These are phyloP conservation scores for Stylonectria norvegica DNA, from an alignment of 2,329 filamentous ascomycete species.

Conservation along the genomic window DNA sequence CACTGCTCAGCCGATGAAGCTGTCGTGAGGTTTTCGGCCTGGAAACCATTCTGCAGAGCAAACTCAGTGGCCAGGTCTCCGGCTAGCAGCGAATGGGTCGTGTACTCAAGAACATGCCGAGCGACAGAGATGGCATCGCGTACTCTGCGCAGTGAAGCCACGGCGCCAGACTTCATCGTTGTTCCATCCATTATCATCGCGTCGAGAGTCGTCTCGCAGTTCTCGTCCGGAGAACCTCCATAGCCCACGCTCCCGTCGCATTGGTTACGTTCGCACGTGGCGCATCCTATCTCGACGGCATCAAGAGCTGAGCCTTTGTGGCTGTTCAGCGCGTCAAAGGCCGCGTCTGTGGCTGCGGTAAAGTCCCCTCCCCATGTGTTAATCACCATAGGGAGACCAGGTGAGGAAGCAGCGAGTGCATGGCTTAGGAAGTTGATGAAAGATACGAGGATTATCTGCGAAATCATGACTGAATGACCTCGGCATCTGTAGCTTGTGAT, in stretches of 20 bases:
- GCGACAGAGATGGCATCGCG: constrained; percentile 49
- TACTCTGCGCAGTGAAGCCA: constrained; percentile 49
- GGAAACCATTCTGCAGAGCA: constrained; percentile 50
- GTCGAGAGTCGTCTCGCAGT: constrained; percentile 56
- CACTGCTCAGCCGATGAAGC: constrained; percentile 39
- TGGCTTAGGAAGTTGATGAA: too few species aligned
- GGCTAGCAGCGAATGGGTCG: constrained; percentile 48
- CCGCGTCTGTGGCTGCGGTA: constrained; percentile 49
- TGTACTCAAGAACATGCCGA: constrained; percentile 48
- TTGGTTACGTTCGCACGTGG: constrained; percentile 48
- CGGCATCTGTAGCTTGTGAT: too few species aligned
- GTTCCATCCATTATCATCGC: constrained; percentile 57
- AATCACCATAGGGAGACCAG: constrained; percentile 47
- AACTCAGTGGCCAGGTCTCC: constrained; percentile 54
- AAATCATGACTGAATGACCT: too few species aligned
- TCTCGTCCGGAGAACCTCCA: constrained; percentile 53
- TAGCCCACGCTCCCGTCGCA: constrained; percentile 55
- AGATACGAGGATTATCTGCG: too few species aligned
- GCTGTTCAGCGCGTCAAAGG: constrained; percentile 38
- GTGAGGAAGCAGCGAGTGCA: constrained; percentile 26
- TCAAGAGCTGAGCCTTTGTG: constrained; percentile 41
- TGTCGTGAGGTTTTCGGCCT: constrained; percentile 42
- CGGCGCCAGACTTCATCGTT: constrained; percentile 52
- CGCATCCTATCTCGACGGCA: constrained; percentile 50
- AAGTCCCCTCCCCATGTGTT: constrained; percentile 56